These are phyloP conservation scores for Circinella minor DNA, from an alignment of 371 early-diverging fungal genomes.

Conservation along the genomic window DNA sequence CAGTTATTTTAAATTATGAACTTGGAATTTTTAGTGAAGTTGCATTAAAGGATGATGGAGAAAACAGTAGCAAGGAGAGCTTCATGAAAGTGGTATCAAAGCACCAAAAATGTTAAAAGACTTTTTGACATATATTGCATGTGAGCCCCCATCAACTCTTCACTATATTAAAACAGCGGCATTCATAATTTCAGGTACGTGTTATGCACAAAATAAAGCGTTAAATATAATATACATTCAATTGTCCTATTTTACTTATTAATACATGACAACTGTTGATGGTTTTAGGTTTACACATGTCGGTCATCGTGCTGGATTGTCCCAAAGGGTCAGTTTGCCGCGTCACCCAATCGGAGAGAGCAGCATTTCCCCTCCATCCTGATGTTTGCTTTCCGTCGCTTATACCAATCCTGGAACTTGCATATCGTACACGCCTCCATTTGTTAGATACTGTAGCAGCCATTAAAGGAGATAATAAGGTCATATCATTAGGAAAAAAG, in stretches of 20 bases:
- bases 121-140: background rate
- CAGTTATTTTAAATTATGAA: constrained; percentile 5
- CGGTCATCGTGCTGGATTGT: constrained; percentile 2
- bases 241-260: background rate
- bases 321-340: constrained; percentile 1
- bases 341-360: background rate
- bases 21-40: constrained; percentile 13
- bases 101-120: constrained; percentile 11
- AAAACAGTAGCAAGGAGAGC: constrained; percentile 17
- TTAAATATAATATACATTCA: background rate
- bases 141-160: background rate
- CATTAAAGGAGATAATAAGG: background rate
- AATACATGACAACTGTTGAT: background rate
- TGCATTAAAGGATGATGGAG: constrained; percentile 14
- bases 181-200: constrained; percentile 5
- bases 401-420: constrained; percentile 6
- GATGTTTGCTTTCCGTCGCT: background rate
- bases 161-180: background rate
- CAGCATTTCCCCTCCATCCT: background rate
- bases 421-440: constrained; percentile 3
- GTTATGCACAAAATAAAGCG: background rate
- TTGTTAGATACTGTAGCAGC: constrained; percentile 2
- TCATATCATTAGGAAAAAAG: constrained; percentile 2
- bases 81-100: background rate
- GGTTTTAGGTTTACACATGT: constrained; percentile 1